phyloP scores from a whole-genome alignment of 768 basidiomycete species.

The Pleurotus platypus region DNA sequence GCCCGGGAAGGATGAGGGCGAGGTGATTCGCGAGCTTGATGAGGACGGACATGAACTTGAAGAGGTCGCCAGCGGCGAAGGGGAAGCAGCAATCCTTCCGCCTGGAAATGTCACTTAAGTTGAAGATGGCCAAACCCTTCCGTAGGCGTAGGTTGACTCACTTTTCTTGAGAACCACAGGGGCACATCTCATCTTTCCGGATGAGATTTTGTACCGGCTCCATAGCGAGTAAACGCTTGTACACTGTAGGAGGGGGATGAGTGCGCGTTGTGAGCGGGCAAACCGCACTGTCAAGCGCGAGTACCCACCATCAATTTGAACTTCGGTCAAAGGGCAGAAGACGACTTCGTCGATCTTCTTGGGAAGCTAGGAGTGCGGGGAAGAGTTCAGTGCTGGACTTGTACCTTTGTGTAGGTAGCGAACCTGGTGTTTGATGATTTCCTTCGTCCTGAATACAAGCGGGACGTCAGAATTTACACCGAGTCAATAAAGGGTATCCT shows the following conservation, averaged over 20 bases:
- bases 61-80: conserved; percentile 58
- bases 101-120: conserved; percentile 18
- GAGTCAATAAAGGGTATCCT: background rate
- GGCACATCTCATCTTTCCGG: conserved; percentile 66
- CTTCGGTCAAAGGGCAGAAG: conserved; percentile 81
- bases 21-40: conserved; percentile 90
- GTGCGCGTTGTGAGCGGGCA: no score
- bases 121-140: no score
- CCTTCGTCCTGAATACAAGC: conserved; percentile 56
- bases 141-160: conserved; percentile 17
- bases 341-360: conserved; percentile 88
- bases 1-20: conserved; percentile 76
- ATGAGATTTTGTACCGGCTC: conserved; percentile 69
- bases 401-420: background rate
- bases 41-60: conserved; percentile 77
- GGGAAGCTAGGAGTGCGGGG: conserved; percentile 55
- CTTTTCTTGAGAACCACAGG: conserved; percentile 63
- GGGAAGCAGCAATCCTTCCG: conserved; percentile 39
- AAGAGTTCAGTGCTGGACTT: no score
- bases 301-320: conserved; percentile 44
- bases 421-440: conserved; percentile 70
- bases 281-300: no score
- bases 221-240: conserved; percentile 66
- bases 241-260: conserved; percentile 34
- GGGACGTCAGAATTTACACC: conserved; percentile 9